Percentiles rank a stretch among this genome's conserved stretches.
Evolutionary conservation across 306 rosid genomes (phyloP).

Genomic region (Pterocarpus santalinus): DNA sequence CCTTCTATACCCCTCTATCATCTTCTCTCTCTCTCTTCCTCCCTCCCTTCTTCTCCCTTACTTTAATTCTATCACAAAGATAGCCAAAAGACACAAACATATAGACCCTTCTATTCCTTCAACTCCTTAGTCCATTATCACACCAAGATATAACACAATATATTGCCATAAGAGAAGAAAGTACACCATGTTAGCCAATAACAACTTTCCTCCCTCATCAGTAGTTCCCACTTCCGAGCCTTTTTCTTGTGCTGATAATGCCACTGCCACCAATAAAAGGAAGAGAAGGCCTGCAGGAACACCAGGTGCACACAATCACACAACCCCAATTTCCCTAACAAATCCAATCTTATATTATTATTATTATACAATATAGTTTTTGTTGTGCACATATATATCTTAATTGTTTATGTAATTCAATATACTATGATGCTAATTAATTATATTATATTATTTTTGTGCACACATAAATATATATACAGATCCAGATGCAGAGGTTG

Average conservation of each 20-base stretch:
- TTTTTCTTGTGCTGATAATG: conserved; percentile 74
- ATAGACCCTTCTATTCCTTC: background rate
- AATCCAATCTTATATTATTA: no score
- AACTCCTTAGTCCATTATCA: conserved; percentile 31
- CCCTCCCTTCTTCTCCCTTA: conserved; percentile 39
- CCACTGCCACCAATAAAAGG: conserved; percentile 68
- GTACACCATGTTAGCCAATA: conserved; percentile 72
- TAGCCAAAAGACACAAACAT: conserved; percentile 24
- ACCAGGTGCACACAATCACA: conserved; percentile 65
- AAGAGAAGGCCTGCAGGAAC: conserved; percentile 98
- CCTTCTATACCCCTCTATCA: conserved; percentile 28
- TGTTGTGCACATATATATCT: no score
- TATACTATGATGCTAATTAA: no score
- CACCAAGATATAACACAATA: conserved; percentile 5
- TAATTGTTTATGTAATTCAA: no score
- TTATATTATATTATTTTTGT: no score
- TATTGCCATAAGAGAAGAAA: background rate
- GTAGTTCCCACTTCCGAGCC: conserved; percentile 78
- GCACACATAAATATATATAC: background rate
- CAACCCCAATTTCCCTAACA: no score
- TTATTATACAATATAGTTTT: no score
- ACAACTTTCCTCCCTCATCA: conserved; percentile 57
- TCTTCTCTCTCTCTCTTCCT: conserved; percentile 37
- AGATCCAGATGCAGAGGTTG: conserved; percentile 99
- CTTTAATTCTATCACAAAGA: conserved; percentile 44